Conservation (phyloP, 768 basidiomycete genomes). For the Mycena vulgaris region DNA sequence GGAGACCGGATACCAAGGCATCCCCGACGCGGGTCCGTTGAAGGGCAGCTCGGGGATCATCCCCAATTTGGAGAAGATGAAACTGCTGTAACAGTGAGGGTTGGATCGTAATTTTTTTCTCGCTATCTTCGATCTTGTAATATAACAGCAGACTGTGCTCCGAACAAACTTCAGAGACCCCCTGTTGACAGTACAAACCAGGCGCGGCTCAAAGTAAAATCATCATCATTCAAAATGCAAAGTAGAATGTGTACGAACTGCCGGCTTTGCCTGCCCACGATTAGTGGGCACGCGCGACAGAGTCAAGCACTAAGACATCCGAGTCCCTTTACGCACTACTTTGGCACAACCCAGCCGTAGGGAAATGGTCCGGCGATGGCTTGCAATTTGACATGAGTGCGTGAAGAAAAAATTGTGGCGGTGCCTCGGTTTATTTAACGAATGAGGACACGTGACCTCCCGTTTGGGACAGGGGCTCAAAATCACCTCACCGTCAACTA, state of each 20-base stretch:
- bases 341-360: slow-evolving; percentile 60
- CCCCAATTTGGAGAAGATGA: slow-evolving; percentile 26
- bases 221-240: too few relatives aligned
- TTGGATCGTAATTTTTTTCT: too few relatives aligned
- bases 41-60: slow-evolving; percentile 24
- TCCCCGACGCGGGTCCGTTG: slow-evolving; percentile 12
- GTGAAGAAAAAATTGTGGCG: slow-evolving; percentile 43
- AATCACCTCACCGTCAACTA: too few relatives aligned
- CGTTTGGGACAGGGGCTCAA: background rate
- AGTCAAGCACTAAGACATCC: slow-evolving; percentile 58
- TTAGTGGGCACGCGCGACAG: slow-evolving; percentile 45
- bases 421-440: background rate
- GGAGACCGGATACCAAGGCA: slow-evolving; percentile 28
- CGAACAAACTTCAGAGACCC: too few relatives aligned
- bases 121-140: too few relatives aligned
- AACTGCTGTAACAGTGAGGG: background rate
- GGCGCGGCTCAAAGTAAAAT: too few relatives aligned
- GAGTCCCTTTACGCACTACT: slow-evolving; percentile 55
- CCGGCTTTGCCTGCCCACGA: slow-evolving; percentile 55
- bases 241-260: slow-evolving; percentile 51
- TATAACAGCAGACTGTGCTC: too few relatives aligned
- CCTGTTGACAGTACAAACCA: too few relatives aligned
- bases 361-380: slow-evolving; percentile 38
- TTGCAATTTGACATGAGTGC: slow-evolving; percentile 66
- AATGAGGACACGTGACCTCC: slow-evolving; percentile 9